Evolutionary conservation across 257 asterid genomes (phyloP).

Genomic region (Solanum virginianum): DNA sequence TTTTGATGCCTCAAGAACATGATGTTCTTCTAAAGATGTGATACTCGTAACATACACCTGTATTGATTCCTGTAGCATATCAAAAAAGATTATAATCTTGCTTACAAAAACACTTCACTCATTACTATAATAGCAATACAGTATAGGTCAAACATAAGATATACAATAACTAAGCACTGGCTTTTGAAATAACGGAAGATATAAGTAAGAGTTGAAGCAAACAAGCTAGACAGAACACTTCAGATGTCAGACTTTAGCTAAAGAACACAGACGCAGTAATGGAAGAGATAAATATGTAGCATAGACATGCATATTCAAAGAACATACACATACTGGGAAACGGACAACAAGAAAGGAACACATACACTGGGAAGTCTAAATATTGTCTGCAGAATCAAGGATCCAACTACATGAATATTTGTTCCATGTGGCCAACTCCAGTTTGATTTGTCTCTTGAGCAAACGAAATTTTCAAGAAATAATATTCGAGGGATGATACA

Average conservation of each 20-base stretch:
- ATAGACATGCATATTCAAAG: background rate
- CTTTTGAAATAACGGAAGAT: background rate
- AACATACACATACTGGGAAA: background rate
- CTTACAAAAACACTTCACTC: background rate
- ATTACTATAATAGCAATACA: background rate
- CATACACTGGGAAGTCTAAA: slow-evolving; percentile 72
- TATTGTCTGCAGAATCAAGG: slow-evolving; percentile 76
- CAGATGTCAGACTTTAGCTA: background rate
- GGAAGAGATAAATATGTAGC: background rate
- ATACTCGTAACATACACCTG: slow-evolving; percentile 57
- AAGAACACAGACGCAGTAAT: background rate
- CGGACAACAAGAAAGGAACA: background rate
- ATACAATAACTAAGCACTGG: background rate
- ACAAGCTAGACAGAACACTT: background rate
- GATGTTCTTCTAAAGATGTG: slow-evolving; percentile 54
- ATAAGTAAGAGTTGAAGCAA: background rate
- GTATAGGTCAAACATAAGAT: background rate
- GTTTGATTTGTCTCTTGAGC: slow-evolving; percentile 41
- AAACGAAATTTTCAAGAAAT: slow-evolving; percentile 58
- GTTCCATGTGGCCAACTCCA: slow-evolving; percentile 78
- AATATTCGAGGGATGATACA: slow-evolving; percentile 60
- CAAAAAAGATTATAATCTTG: background rate
- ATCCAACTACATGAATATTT: slow-evolving; percentile 77
- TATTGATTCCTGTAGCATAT: slow-evolving; percentile 44
- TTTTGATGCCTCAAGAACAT: slow-evolving; percentile 55